A percentile compares a stretch with the other conserved stretches of the same genome.
Conservation (phyloP, 2,329 filamentous ascomycete genomes). For the Aspergillus felis region DNA sequence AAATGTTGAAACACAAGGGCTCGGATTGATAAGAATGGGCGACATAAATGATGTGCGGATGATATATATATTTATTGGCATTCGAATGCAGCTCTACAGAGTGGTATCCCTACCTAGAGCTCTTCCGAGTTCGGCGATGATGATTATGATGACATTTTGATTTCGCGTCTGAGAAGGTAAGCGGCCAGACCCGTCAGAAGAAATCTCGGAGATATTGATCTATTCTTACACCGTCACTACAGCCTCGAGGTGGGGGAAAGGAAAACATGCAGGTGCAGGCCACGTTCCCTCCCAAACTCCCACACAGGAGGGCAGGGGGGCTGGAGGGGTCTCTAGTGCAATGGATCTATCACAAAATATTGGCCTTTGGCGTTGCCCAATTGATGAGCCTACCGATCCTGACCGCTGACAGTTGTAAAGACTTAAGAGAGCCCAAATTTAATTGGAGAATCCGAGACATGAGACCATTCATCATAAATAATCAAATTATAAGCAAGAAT, state of each 20-base stretch:
- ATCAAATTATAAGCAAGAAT: not conserved
- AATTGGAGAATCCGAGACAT: not conserved
- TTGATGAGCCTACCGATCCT: conserved; percentile 4
- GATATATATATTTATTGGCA: not conserved
- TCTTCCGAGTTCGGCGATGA: not conserved
- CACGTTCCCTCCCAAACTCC: conserved; percentile 11
- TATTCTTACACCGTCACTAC: not conserved
- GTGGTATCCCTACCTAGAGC: not conserved
- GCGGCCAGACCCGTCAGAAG: not conserved
- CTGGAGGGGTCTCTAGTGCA: not conserved
- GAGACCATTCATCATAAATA: not conserved
- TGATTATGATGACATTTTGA: not conserved
- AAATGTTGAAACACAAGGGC: not conserved
- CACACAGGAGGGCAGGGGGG: not conserved
- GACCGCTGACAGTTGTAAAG: conserved; percentile 9
- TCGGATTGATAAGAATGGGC: not conserved
- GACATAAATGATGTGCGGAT: too few relatives aligned
- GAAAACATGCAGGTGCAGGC: conserved; percentile 4
- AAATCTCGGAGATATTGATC: conserved; percentile 7
- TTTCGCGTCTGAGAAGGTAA: not conserved
- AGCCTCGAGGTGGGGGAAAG: not conserved
- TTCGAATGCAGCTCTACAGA: not conserved
- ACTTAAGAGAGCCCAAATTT: not conserved
- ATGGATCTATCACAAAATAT: conserved; percentile 11
- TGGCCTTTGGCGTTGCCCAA: conserved; percentile 3